These are phyloP conservation scores for Eragrostis curvula DNA, from an alignment of 176 grass and related monocot genomes.

Conservation along the genomic window DNA sequence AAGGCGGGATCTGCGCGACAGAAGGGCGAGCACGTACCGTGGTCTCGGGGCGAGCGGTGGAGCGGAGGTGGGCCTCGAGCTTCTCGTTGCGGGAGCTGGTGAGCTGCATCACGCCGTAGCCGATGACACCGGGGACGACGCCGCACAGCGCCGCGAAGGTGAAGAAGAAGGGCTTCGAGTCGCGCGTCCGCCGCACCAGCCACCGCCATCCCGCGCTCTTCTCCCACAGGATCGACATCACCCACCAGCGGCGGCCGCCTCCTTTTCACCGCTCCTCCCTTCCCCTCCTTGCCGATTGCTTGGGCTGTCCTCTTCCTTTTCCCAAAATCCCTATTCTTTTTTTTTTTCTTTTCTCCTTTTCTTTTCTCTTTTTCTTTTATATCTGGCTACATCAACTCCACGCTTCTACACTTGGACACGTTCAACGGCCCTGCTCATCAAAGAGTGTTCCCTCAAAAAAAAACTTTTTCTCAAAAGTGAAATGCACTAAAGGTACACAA, in stretches of 20 bases:
- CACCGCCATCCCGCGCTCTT: conserved; percentile 91
- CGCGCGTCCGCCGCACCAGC: conserved; percentile 76
- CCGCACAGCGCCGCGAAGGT: conserved; percentile 77
- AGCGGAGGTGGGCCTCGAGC: conserved; percentile 87
- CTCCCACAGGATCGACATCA: conserved; percentile 96
- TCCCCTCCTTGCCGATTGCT: background rate
- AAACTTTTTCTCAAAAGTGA: too few relatives aligned
- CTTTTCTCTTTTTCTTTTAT: too few relatives aligned
- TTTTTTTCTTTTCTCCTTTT: background rate
- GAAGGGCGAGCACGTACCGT: conserved; percentile 33
- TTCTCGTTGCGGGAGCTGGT: conserved; percentile 82
- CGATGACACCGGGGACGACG: conserved; percentile 79
- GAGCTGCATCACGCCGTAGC: conserved; percentile 88
- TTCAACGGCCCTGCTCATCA: too few relatives aligned
- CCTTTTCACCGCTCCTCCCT: background rate
- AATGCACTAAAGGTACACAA: too few relatives aligned
- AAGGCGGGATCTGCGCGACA: background rate
- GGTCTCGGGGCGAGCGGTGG: conserved; percentile 68
- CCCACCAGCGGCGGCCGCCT: background rate
- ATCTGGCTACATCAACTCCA: too few relatives aligned
- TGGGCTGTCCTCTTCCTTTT: background rate
- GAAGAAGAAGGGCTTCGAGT: conserved; percentile 98
- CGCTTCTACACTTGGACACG: too few relatives aligned
- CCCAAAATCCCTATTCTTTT: too few relatives aligned
- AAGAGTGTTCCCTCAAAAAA: too few relatives aligned